Conservation (phyloP, 2,329 filamentous ascomycete species). For the Esteya vermicola region DNA sequence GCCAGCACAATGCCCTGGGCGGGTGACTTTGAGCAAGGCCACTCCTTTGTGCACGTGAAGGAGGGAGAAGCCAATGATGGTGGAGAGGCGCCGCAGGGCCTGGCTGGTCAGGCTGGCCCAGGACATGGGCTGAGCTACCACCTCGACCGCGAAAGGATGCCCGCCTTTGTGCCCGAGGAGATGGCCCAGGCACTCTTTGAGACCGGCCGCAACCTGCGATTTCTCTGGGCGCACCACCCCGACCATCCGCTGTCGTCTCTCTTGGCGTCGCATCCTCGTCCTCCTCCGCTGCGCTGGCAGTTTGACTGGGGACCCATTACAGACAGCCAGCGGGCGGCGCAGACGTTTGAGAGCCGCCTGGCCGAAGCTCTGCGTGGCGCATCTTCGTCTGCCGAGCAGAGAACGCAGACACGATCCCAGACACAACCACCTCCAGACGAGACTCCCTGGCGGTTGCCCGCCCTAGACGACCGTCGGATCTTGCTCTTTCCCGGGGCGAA, state of each 20-base stretch:
- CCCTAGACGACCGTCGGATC: no score
- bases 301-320: constrained; percentile 60
- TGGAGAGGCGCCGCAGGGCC: constrained; percentile 39
- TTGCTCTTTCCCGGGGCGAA: no score
- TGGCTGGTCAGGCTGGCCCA: no score
- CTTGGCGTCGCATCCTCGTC: constrained; percentile 30
- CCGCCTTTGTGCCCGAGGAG: constrained; percentile 56
- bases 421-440: not conserved
- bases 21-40: constrained; percentile 24
- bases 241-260: constrained; percentile 50
- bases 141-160: constrained; percentile 51
- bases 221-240: constrained; percentile 57
- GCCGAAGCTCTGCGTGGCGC: constrained; percentile 19
- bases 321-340: constrained; percentile 45
- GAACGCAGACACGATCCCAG: not conserved
- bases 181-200: constrained; percentile 64
- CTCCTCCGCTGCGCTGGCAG: constrained; percentile 51
- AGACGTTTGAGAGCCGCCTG: constrained; percentile 32
- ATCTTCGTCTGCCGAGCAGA: no score
- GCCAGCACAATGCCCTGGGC: no score
- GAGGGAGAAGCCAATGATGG: constrained; percentile 37
- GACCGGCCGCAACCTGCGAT: constrained; percentile 60
- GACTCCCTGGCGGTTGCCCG: not conserved
- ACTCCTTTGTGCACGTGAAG: constrained; percentile 8
- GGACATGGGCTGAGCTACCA: constrained; percentile 47